Evolutionary conservation across 2,329 filamentous ascomycete genomes (phyloP), one percentile per base, ranked within the genome.

Genomic region (Immersiporthe knoxdaviesiana): DNA sequence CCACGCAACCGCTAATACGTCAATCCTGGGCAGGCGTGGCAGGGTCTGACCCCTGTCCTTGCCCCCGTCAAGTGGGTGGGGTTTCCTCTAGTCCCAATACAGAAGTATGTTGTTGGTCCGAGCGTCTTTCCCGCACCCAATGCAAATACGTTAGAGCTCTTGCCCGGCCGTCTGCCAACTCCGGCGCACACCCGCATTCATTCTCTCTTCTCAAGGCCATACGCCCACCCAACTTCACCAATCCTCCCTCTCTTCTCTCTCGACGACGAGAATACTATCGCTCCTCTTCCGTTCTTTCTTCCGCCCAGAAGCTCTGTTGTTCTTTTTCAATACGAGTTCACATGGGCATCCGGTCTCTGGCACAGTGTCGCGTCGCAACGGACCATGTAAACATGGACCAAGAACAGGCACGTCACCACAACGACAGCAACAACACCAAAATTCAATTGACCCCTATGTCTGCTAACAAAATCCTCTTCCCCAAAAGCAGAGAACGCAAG

Each of bases 401-500:
- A 63, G 77, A 79, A 65, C 77, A 81, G 79, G 81, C 81, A 75
- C 35, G 74, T 66, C 64, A 37, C 39, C 3, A 24, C 21, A 65
- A 52, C 54, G 63, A 50, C 32, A 27, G 24, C 11, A 47, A 47
- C 21, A 64, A 50, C 32, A 32, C n/a, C 11, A n/a, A 47, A 21
- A n/a, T 47, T 18, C 24, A 30, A 18, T 56, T 32, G 18, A 35
- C 18, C 32, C 61, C 7, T 21, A 27, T 32, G 27, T 32, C 24
- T 66, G 54, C 68, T 66, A 54, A 68, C 64, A 60, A 3, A 30
- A 0, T 27, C n/a, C 21, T 32, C 21, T 12, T 24, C 47, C 50
- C 50, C 50, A 56, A 2, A 18, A 41, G 14, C 63, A 88, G 85
- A 82, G 81, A 69, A 76, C 78, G 68, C 78, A 82, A 69, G 78